A percentile compares a stretch with the other conserved stretches of the same genome.
Conservation (phyloP, 345 rosid genomes). For the Iberis pinnata region DNA sequence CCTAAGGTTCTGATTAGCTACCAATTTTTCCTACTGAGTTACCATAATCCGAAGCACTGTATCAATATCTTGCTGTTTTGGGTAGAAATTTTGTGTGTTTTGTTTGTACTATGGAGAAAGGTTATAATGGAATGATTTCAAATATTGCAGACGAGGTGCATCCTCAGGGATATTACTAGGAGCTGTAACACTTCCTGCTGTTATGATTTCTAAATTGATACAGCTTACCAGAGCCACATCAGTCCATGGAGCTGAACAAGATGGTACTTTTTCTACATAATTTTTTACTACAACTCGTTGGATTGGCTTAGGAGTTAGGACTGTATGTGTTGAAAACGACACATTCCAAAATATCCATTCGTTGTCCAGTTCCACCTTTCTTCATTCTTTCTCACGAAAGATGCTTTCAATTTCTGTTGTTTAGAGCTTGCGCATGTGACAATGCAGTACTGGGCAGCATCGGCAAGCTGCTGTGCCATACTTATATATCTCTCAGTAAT, state of each 20-base stretch:
- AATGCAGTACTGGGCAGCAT: conserved; percentile 77
- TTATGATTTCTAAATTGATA: conserved; percentile 63
- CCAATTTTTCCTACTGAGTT: too few species aligned
- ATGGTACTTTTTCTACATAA: conserved; percentile 34
- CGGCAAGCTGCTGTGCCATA: conserved; percentile 56
- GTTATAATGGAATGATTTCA: not conserved
- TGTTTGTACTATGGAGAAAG: too few species aligned
- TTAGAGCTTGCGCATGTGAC: conserved; percentile 59
- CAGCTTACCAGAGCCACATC: conserved; percentile 66
- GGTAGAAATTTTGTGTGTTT: too few species aligned
- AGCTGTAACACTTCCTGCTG: conserved; percentile 70
- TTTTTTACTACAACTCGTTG: not conserved
- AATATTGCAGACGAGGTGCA: conserved; percentile 52
- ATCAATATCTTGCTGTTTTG: too few species aligned
- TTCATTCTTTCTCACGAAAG: conserved; percentile 2
- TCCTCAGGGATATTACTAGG: conserved; percentile 86
- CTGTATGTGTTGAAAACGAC: too few species aligned
- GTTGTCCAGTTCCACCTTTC: not conserved
- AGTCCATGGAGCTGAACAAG: conserved; percentile 39
- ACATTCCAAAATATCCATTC: too few species aligned
- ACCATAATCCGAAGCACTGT: too few species aligned
- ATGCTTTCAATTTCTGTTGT: conserved; percentile 6
- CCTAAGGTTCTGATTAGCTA: too few species aligned
- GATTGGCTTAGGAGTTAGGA: not conserved
- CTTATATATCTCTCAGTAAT: conserved; percentile 49